These are phyloP conservation scores for Rubus parviflorus DNA, from an alignment of 306 rosid genomes.

Conservation along the genomic window DNA sequence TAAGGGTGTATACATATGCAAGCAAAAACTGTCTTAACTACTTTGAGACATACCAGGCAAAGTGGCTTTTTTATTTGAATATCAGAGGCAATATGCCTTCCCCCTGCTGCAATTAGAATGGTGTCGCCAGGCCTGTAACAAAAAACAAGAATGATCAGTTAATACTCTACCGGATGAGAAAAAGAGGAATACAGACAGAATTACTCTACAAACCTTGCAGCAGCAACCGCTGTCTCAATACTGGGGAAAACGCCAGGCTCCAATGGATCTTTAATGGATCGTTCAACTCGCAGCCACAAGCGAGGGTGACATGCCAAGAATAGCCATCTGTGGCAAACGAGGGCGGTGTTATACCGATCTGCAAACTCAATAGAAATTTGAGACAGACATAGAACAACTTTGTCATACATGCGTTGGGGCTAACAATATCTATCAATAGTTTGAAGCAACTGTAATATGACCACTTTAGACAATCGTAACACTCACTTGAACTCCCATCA, in stretches of 20 bases:
- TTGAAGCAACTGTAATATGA: not conserved
- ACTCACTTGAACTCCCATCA: not conserved
- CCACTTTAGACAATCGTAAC: not conserved
- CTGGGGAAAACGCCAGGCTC: slow-evolving; percentile 79
- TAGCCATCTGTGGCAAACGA: slow-evolving; percentile 99
- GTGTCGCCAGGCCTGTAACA: slow-evolving; percentile 87
- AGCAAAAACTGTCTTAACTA: not conserved
- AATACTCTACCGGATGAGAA: not conserved
- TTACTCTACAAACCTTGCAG: slow-evolving; percentile 65
- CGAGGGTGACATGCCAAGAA: slow-evolving; percentile 96
- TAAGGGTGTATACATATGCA: not conserved
- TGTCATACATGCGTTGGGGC: slow-evolving; percentile 4
- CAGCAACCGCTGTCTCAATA: slow-evolving; percentile 80
- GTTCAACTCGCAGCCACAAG: slow-evolving; percentile 90
- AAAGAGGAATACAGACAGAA: slow-evolving; percentile 6
- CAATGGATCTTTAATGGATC: slow-evolving; percentile 60
- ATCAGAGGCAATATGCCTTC: slow-evolving; percentile 68
- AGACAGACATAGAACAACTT: slow-evolving; percentile 44
- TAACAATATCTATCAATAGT: slow-evolving; percentile 4
- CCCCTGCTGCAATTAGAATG: slow-evolving; percentile 87
- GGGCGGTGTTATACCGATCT: slow-evolving; percentile 99
- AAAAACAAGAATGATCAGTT: slow-evolving; percentile 18
- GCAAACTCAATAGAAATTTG: slow-evolving; percentile 84
- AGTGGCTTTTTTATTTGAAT: slow-evolving; percentile 85
- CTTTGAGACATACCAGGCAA: slow-evolving; percentile 67